Conservation (phyloP, 1,284 basidiomycete species). For the Caloboletus inedulis region DNA sequence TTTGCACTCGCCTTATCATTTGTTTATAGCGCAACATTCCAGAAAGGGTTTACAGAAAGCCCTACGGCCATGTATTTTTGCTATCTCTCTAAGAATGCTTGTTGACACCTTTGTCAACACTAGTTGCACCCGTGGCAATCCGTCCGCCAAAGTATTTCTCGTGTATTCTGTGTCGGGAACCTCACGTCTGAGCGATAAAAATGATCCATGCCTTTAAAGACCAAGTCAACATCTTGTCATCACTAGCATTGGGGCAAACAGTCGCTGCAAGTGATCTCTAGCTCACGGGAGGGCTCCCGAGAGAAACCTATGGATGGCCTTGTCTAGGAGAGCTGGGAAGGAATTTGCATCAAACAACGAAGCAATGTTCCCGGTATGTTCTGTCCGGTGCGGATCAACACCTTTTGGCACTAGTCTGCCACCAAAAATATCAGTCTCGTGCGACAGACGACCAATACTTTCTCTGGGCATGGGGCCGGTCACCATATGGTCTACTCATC, state of each 20-base stretch:
- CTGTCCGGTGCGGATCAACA: neutral
- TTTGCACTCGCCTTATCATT: constrained; percentile 3
- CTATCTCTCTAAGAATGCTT: constrained; percentile 8
- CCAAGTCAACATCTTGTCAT: neutral
- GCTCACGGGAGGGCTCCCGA: neutral
- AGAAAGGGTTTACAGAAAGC: neutral
- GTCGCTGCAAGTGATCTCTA: neutral
- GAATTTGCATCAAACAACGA: neutral
- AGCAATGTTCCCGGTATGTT: neutral
- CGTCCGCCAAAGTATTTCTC: neutral
- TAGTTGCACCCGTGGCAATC: neutral
- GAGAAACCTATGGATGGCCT: neutral
- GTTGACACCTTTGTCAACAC: neutral
- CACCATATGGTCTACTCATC: constrained; percentile 17
- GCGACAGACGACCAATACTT: constrained; percentile 4
- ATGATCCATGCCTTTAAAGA: neutral
- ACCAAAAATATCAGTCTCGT: constrained; percentile 9
- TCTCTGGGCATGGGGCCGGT: neutral
- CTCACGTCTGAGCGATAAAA: neutral
- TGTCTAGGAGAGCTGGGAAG: constrained; percentile 1
- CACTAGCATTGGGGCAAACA: neutral
- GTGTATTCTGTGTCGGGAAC: neutral
- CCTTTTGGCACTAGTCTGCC: neutral
- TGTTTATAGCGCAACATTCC: neutral
- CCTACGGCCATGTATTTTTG: constrained; percentile 19